Evolutionary conservation across 192 early-diverging fungal genomes (phyloP).

Genomic region (Mycoemilia scoparia): DNA sequence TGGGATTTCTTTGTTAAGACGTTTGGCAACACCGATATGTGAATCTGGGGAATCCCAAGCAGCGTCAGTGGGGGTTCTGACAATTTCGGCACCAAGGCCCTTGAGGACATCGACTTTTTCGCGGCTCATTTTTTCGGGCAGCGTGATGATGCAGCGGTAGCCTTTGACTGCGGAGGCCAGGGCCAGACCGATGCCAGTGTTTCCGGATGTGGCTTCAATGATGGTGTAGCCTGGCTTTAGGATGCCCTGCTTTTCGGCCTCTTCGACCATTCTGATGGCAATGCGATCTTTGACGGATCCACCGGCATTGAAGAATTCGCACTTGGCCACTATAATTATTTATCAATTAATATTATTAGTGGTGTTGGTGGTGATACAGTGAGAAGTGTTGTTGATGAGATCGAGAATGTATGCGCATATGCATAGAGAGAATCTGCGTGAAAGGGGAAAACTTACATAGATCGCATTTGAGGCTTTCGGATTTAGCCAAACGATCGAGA

Average conservation of each 20-base stretch:
- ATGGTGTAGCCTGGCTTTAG: slow-evolving; percentile 85
- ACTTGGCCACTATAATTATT: slow-evolving; percentile 74
- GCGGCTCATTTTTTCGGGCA: slow-evolving; percentile 99
- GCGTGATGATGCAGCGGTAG: slow-evolving; percentile 92
- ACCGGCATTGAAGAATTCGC: slow-evolving; percentile 97
- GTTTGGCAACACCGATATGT: slow-evolving; percentile 91
- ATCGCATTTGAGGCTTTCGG: slow-evolving; percentile 88
- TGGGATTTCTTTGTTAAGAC: slow-evolving; percentile 86
- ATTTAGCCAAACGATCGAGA: slow-evolving; percentile 69
- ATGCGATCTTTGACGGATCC: slow-evolving; percentile 99
- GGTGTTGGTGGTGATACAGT: no score
- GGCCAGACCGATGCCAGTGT: slow-evolving; percentile 98
- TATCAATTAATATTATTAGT: no score
- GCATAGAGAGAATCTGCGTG: no score
- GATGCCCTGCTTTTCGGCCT: slow-evolving; percentile 77
- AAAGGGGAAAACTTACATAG: slow-evolving; percentile 27
- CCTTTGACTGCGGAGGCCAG: slow-evolving; percentile 96
- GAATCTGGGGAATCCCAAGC: slow-evolving; percentile 98
- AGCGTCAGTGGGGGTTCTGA: slow-evolving; percentile 97
- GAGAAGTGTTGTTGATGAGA: no score
- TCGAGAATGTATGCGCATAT: no score
- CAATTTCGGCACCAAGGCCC: slow-evolving; percentile 91
- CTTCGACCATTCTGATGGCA: slow-evolving; percentile 90
- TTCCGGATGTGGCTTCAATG: slow-evolving; percentile 98
- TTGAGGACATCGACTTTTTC: slow-evolving; percentile 99